These are phyloP conservation scores for Candida rishiriensis DNA, from an alignment of 805 yeast genomes.

Conservation along the genomic window DNA sequence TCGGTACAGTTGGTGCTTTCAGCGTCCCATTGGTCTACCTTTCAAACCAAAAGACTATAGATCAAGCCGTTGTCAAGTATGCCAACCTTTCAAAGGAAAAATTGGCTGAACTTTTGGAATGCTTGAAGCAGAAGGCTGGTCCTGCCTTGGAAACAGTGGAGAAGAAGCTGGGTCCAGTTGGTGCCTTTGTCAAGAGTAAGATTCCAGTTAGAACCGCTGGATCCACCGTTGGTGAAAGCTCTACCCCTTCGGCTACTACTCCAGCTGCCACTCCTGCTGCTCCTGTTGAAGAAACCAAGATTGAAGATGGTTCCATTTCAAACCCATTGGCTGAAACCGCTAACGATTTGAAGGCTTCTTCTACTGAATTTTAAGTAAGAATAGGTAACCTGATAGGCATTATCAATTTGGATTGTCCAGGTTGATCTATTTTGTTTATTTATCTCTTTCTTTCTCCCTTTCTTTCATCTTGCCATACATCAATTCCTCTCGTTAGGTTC, in stretches of 20 bases:
- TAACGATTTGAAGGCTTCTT: background rate
- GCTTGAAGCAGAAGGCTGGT: constrained; percentile 39
- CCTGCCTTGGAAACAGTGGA: constrained; percentile 58
- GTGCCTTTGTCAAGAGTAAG: constrained; percentile 51
- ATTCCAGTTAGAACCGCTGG: constrained; percentile 68
- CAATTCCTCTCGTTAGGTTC: background rate
- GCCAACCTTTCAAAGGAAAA: constrained; percentile 47
- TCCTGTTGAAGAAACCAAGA: constrained; percentile 1
- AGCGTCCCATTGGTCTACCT: constrained; percentile 72
- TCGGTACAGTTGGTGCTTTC: constrained; percentile 59
- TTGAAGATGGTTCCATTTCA: background rate
- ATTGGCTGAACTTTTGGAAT: constrained; percentile 37
- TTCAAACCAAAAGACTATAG: constrained; percentile 73
- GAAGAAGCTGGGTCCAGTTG: constrained; percentile 63
- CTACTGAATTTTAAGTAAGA: background rate
- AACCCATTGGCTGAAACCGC: constrained; percentile 1
- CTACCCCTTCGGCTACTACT: constrained; percentile 7
- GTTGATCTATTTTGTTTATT: background rate
- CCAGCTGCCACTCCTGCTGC: constrained; percentile 7
- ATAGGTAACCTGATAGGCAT: no score
- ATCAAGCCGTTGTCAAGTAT: constrained; percentile 49
- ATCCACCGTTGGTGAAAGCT: constrained; percentile 48
- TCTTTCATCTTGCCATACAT: background rate
- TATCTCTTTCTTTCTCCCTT: background rate
- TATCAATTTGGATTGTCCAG: no score